Base-by-base conservation (phyloP, 805 yeast genomes). In the Barnettozyma botsteinii region DNA sequence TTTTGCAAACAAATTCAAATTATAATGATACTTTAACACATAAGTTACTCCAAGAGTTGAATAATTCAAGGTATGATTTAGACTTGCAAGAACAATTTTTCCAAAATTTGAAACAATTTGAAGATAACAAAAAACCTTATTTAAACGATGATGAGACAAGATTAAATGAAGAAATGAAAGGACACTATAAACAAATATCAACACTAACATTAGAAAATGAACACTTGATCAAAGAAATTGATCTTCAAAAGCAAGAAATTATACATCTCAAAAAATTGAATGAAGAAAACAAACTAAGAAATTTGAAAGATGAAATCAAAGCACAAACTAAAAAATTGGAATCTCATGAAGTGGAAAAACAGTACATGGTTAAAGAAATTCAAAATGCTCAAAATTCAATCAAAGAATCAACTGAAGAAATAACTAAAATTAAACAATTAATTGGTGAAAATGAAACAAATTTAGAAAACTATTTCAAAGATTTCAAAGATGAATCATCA, bases 301-400 rank as follows among this genome's bases (percentile, higher is more conserved):
- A n/a, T 6, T 52, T 79, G 26, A 69, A 71, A 42, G 69, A 69
- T 7, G 66, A 70, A 37, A 60, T 81, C 3, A 60, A 63, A 24
- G 67, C 60, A 22, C 59, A 70, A 33, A 59, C 70, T n/a, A 59
- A 64, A 12, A 69, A 69, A 45, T 51, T 72, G 2, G 70, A 69
- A 20, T 66, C 79, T 6, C 67, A 69, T 31, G 57, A 59, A 2
- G 76, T 75, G 26, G 95, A 87, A 51, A 72, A 68, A 33, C 73
- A 66, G 36, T 88, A 84, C 58, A 81, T 80, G 77, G 52, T 59
- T 8, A 66, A 65, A 23, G 91, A 85, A 55, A 70, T 76, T 23
- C 60, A 59, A 15, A 72, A 77, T 37, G 82, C 87, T 0, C 49
- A 57, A 10, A 60, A 59, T 8, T 71, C 87, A 0, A 66, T 72